A percentile compares a stretch with the other conserved stretches of the same genome.
phyloP scores from a whole-genome alignment of 2,329 filamentous ascomycete species.

The Fusarium sp. region DNA sequence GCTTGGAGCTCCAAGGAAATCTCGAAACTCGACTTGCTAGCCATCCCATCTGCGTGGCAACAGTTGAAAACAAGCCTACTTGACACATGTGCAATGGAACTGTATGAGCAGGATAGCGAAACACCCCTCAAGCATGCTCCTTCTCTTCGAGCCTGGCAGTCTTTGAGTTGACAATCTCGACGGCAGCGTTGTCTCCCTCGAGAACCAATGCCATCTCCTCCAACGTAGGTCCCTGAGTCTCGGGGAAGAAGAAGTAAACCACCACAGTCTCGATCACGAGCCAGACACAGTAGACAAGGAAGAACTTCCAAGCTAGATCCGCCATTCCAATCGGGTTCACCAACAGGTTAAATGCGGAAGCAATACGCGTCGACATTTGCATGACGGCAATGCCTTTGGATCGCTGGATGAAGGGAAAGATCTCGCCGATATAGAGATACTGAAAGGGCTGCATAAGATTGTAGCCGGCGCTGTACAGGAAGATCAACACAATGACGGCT shows the following conservation, averaged over 20 bases:
- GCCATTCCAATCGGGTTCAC: conserved; percentile 15
- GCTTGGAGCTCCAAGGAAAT: not conserved
- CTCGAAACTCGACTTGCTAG: not conserved
- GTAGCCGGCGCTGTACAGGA: conserved; percentile 46
- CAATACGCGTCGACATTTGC: conserved; percentile 8
- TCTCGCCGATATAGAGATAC: conserved; percentile 39
- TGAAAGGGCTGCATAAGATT: not conserved
- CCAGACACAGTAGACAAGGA: conserved; percentile 8
- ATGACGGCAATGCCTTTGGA: conserved; percentile 14
- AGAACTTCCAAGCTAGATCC: conserved; percentile 16
- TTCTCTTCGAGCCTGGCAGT: not conserved
- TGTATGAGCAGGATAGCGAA: not conserved
- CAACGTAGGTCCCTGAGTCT: conserved; percentile 14
- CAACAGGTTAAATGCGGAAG: conserved; percentile 6
- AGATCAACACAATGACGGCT: conserved; percentile 50
- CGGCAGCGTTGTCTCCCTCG: conserved; percentile 16
- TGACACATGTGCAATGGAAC: not conserved
- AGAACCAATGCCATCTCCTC: conserved; percentile 17
- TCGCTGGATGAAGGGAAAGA: conserved; percentile 33
- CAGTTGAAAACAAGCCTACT: not conserved
- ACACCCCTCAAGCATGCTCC: not conserved
- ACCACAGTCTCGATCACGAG: conserved; percentile 1
- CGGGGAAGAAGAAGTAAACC: conserved; percentile 13
- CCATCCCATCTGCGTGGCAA: not conserved
- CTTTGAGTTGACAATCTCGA: not conserved